Conservation (phyloP, 176 grass and related monocot species). For the Pontederia paniculata region DNA sequence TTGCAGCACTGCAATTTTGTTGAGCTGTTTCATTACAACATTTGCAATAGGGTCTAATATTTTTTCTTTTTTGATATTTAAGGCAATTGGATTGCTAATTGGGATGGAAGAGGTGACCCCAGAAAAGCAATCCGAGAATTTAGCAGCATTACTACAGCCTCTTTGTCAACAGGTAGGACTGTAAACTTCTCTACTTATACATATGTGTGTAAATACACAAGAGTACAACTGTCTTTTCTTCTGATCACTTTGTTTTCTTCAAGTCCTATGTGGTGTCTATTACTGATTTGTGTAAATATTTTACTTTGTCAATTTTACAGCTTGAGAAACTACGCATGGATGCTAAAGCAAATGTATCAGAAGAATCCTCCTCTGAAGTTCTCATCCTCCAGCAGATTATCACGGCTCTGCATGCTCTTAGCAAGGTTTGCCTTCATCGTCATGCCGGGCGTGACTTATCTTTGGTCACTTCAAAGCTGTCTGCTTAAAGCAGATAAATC, state of each 20-base stretch:
- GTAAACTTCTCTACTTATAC: neutral
- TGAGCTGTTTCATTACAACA: neutral
- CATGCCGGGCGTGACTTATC: neutral
- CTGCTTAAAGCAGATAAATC: too few species aligned
- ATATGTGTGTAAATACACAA: too few species aligned
- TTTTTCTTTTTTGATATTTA: conserved; percentile 18
- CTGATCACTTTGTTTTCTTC: neutral
- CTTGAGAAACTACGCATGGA: conserved; percentile 62
- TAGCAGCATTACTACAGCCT: conserved; percentile 69
- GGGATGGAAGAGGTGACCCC: conserved; percentile 72
- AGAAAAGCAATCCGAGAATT: conserved; percentile 75
- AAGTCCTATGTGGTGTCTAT: neutral
- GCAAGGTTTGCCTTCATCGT: conserved; percentile 52
- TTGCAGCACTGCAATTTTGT: neutral
- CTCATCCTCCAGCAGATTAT: conserved; percentile 68
- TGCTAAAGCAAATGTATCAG: conserved; percentile 50
- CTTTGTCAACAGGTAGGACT: conserved; percentile 70
- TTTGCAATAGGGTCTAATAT: conserved; percentile 1
- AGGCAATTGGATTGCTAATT: conserved; percentile 93
- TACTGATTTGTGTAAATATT: conserved; percentile 12
- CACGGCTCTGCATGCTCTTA: conserved; percentile 80
- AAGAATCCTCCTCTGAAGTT: conserved; percentile 49
- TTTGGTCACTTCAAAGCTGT: neutral
- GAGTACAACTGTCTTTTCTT: neutral
- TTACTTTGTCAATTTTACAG: conserved; percentile 19